Percentiles rank a stretch among this genome's conserved stretches.
phyloP scores from a whole-genome alignment of 768 basidiomycete genomes.

The Lepiota venenata region DNA sequence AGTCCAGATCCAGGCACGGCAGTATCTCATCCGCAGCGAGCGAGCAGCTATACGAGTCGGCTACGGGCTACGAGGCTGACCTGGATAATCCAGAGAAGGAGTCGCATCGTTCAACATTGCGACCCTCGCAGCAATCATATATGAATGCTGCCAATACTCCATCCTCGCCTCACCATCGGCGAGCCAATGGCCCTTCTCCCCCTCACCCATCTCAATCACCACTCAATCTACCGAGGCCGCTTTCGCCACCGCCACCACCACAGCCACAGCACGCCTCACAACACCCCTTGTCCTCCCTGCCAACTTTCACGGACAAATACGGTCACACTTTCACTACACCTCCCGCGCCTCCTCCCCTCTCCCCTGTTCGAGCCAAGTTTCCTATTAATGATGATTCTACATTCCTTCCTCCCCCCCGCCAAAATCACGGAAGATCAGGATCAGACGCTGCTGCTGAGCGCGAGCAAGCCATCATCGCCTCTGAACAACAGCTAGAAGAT shows the following conservation, averaged over 20 bases:
- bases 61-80: conserved; percentile 73
- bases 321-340: conserved; percentile 25
- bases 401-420: conserved; percentile 26
- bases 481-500: conserved; percentile 34
- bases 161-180: conserved; percentile 38
- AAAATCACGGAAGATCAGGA: conserved; percentile 39
- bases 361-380: conserved; percentile 41
- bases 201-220: conserved; percentile 9
- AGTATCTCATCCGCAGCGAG: conserved; percentile 67
- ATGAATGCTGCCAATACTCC: conserved; percentile 21
- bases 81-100: conserved; percentile 57
- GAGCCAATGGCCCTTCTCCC: conserved; percentile 25
- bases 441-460: conserved; percentile 53
- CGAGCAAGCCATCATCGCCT: conserved; percentile 35
- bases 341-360: conserved; percentile 42
- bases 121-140: conserved; percentile 29
- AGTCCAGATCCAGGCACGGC: conserved; percentile 58
- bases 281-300: conserved; percentile 18
- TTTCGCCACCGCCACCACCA: conserved; percentile 21
- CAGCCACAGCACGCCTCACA: conserved; percentile 24
- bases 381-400: conserved; percentile 35
- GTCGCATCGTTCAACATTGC: conserved; percentile 35
- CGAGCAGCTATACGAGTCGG: conserved; percentile 49
- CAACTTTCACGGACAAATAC: conserved; percentile 27
- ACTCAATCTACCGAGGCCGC: conserved; percentile 4